phyloP scores from a whole-genome alignment of 129 eudicot genomes.

The Kitagawia praeruptora region DNA sequence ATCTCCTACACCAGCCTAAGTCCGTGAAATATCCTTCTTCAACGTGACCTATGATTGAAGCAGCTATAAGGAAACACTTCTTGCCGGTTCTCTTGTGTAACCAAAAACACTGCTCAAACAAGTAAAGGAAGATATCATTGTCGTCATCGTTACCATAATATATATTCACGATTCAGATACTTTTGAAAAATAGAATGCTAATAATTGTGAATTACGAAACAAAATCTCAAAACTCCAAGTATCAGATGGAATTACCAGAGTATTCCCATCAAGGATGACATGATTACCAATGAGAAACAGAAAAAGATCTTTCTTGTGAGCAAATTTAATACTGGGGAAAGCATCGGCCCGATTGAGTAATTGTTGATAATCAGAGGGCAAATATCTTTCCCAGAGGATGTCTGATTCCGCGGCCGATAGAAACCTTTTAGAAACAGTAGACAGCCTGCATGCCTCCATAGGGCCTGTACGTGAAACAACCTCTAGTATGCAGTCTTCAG shows the following conservation, averaged over 20 bases:
- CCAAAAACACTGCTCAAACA: background rate
- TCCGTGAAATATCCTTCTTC: background rate
- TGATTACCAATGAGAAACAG: background rate
- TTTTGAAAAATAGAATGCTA: no score
- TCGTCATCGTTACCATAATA: no score
- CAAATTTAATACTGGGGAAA: background rate
- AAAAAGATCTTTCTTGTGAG: background rate
- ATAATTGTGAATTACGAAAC: no score
- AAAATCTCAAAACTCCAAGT: no score
- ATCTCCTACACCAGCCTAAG: background rate
- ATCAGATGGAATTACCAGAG: background rate
- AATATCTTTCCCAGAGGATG: background rate
- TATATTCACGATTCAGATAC: no score
- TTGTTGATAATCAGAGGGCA: background rate
- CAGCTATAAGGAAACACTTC: background rate
- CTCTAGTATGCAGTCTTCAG: no score
- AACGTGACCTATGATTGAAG: background rate
- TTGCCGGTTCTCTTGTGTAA: background rate
- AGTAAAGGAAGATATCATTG: no score
- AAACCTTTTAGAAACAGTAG: no score
- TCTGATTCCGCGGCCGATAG: background rate
- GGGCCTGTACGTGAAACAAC: no score
- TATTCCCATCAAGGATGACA: background rate
- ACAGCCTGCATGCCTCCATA: no score
- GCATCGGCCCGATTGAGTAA: background rate